Percentiles rank a stretch among this genome's conserved stretches.
These are phyloP conservation scores for Avena eriantha DNA, from an alignment of 176 grass and related monocot genomes.

Conservation along the genomic window DNA sequence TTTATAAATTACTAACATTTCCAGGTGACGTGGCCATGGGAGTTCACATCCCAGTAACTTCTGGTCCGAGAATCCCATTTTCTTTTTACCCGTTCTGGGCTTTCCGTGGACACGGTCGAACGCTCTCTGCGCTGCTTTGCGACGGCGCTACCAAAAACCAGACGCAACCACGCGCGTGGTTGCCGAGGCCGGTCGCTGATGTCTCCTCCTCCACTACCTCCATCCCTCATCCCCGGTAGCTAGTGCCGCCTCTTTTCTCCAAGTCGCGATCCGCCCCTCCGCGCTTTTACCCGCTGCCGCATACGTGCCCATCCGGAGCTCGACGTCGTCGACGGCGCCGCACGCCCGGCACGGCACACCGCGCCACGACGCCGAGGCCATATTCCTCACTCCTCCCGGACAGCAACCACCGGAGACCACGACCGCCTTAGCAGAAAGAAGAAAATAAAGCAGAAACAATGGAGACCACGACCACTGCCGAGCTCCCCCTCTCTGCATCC, in stretches of 20 bases:
- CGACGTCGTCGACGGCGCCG: slow-evolving; percentile 5
- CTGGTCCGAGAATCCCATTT: neutral
- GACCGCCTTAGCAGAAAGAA: neutral
- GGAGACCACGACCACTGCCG: neutral
- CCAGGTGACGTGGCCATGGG: neutral
- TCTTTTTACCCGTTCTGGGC: too few relatives aligned
- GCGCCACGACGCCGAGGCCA: neutral
- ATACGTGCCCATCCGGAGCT: slow-evolving; percentile 32
- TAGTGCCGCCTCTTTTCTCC: neutral
- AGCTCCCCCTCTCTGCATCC: neutral
- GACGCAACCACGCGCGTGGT: too few relatives aligned
- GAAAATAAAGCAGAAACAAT: neutral
- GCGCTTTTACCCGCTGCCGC: neutral
- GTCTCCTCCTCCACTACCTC: neutral
- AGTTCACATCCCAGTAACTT: neutral
- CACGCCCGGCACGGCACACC: neutral
- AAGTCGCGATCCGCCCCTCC: neutral
- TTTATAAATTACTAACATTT: neutral
- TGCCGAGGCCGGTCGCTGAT: neutral
- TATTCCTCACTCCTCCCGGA: slow-evolving; percentile 28
- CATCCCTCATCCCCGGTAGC: neutral
- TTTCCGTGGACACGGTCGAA: neutral
- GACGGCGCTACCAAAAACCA: neutral
- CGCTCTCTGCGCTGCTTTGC: neutral
- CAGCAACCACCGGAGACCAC: slow-evolving; percentile 13